Percentiles rank a stretch among this genome's conserved stretches.
phyloP scores from a whole-genome alignment of 202 grass and related monocot species.

The Carex arenaria region DNA sequence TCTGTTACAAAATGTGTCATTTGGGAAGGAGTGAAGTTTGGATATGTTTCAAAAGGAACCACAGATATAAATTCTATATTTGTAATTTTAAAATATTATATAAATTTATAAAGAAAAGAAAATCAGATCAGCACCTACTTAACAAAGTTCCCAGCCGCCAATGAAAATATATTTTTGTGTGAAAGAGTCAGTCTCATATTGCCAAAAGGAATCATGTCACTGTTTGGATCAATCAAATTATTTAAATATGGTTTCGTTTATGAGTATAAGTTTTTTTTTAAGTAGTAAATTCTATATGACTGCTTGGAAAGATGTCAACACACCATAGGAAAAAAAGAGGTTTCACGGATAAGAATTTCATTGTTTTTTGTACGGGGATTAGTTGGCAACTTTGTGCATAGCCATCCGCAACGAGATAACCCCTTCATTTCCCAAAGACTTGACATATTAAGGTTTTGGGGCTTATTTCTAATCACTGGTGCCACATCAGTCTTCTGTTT shows the following conservation, averaged over 20 bases:
- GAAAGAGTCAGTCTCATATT: neutral
- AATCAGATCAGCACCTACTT: neutral
- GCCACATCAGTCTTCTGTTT: conserved; percentile 38
- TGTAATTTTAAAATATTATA: neutral
- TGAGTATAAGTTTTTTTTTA: too few species aligned
- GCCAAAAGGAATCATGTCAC: too few species aligned
- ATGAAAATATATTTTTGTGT: neutral
- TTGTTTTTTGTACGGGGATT: neutral
- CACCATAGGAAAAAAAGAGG: neutral
- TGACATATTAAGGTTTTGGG: conserved; percentile 52
- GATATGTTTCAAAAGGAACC: too few species aligned
- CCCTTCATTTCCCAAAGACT: conserved; percentile 47
- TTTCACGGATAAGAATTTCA: neutral
- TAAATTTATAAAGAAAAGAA: too few species aligned
- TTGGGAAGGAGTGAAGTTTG: too few species aligned
- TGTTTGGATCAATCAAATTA: too few species aligned
- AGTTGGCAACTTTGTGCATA: neutral
- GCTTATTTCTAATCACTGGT: conserved; percentile 75
- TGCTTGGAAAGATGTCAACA: too few species aligned
- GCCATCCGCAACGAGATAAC: conserved; percentile 1
- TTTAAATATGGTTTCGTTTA: too few species aligned
- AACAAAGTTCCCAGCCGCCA: neutral
- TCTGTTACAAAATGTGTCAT: too few species aligned
- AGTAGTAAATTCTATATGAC: too few species aligned
- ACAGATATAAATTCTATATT: too few species aligned